Base-by-base conservation (phyloP, 148 eudicot species). In the Rhododendron ferrugineum region DNA sequence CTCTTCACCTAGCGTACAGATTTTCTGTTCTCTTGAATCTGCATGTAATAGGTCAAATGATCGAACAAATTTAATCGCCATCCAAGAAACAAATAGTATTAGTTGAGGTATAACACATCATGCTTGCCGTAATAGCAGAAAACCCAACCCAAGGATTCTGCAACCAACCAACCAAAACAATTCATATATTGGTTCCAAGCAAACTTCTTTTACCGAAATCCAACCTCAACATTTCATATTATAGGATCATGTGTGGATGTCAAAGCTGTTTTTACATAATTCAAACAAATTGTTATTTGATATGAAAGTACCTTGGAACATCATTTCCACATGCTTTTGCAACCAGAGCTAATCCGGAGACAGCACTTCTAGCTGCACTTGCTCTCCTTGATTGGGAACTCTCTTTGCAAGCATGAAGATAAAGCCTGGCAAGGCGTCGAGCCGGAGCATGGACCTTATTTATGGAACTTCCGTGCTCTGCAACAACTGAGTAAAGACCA, bases 261-360 rank as follows among this genome's bases (percentile, higher is more conserved):
- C 28, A 18, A 46, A 7, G 68, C 82, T 82, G 54, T 56, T 42
- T 73, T 81, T 44, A 42, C 5, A 18, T 26, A 36, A 60, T 36
- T 74, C 16, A 13, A 80, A 30, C 79, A 76, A 49, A 54, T 44
- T 7, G 83, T 37, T 22, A 3, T 73, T 8, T 42, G 34, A 7
- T 58, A 16, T 32, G 60, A 22, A 80, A 15, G 76, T 49, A 97
- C 99, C 99, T 94, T 22, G 99, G 95, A 85, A 97, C 99, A 86
- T 97, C 99, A 88, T 92, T 97, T 89, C 99, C 99, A 66, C 99
- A 97, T 87, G 98, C 96, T 92, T 95, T 97, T 87, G 98, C 91
- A 86, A 95, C 98, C 72, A 93, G 89, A 88, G 93, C 90, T 62
- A 97, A 82, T 82, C 98, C 99, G 15, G 99, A 97, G 20, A 92